These are phyloP conservation scores for Leishmania guyanensis DNA, from an alignment of 208 protist species.

Conservation along the genomic window DNA sequence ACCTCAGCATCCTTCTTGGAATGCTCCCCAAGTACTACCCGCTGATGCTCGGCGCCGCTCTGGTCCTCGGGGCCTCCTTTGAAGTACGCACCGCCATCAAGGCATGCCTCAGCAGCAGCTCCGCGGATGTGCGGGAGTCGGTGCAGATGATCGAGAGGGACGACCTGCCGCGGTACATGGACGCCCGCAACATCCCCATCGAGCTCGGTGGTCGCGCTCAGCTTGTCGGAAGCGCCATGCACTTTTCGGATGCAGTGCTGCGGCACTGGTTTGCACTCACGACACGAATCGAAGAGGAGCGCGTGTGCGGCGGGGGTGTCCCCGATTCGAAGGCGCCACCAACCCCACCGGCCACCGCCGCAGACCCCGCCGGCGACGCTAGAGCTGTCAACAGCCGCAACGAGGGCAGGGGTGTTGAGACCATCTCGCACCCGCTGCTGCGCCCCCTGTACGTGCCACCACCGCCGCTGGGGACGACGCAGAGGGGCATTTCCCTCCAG, in stretches of 20 bases:
- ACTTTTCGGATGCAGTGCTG: constrained; percentile 71
- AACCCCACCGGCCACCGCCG: neutral
- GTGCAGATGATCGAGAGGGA: constrained; percentile 60
- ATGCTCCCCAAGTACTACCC: constrained; percentile 82
- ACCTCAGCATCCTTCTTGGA: constrained; percentile 39
- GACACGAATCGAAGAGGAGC: constrained; percentile 45
- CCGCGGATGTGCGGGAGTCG: constrained; percentile 28
- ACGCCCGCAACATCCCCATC: constrained; percentile 38
- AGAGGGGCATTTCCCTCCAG: constrained; percentile 23
- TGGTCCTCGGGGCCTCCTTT: constrained; percentile 57
- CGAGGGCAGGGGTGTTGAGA: constrained; percentile 8
- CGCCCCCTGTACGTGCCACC: constrained; percentile 49
- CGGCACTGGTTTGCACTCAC: constrained; percentile 75
- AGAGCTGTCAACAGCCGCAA: neutral
- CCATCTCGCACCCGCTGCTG: constrained; percentile 3
- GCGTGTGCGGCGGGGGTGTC: constrained; percentile 11
- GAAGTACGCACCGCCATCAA: constrained; percentile 60
- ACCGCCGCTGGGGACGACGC: constrained; percentile 34
- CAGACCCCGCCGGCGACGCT: neutral
- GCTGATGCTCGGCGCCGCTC: constrained; percentile 48
- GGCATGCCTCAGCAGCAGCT: constrained; percentile 34
- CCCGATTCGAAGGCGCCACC: constrained; percentile 1
- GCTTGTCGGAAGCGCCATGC: constrained; percentile 18
- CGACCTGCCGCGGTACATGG: constrained; percentile 59
- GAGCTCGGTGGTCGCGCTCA: constrained; percentile 54